Conservation (phyloP, 495 filamentous ascomycete species). For the Neohortaea acidophila region DNA sequence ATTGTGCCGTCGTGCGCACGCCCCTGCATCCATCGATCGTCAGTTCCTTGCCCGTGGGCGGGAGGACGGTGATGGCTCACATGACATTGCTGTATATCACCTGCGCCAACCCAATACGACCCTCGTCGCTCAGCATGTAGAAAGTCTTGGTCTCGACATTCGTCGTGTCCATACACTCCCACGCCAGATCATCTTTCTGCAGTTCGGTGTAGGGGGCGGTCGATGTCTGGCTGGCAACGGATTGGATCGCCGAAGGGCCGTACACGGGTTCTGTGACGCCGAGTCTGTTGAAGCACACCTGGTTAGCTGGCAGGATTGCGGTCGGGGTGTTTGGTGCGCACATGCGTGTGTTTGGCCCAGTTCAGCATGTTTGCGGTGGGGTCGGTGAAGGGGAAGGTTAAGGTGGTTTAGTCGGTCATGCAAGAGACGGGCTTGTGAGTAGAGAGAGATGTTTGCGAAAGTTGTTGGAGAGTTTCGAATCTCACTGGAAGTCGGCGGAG, state of each 20-base stretch:
- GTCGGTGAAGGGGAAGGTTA: too few relatives aligned
- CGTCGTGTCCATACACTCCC: conserved; percentile 66
- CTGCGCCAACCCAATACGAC: conserved; percentile 64
- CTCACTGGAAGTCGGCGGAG: too few relatives aligned
- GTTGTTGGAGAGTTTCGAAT: too few relatives aligned
- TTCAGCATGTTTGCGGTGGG: conserved; percentile 48
- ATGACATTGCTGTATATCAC: conserved; percentile 96
- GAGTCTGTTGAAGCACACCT: conserved; percentile 74
- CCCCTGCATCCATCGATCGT: conserved; percentile 42
- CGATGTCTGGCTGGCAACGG: conserved; percentile 66
- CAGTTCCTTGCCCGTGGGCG: background rate
- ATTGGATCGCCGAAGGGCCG: conserved; percentile 73
- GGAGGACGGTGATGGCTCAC: conserved; percentile 38
- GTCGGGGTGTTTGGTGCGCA: conserved; percentile 6
- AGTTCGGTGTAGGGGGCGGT: conserved; percentile 67
- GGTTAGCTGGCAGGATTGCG: conserved; percentile 8
- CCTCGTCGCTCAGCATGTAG: conserved; percentile 70
- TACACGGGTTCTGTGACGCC: conserved; percentile 96
- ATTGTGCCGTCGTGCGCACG: conserved; percentile 76
- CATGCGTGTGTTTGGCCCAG: conserved; percentile 61
- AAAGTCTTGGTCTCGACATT: conserved; percentile 94
- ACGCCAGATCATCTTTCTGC: conserved; percentile 62
- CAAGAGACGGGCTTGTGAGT: too few relatives aligned
- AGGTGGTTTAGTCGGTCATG: too few relatives aligned
- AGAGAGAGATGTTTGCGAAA: too few relatives aligned